Conservation (phyloP, 75 land plant genomes). For the Picea glauca region DNA sequence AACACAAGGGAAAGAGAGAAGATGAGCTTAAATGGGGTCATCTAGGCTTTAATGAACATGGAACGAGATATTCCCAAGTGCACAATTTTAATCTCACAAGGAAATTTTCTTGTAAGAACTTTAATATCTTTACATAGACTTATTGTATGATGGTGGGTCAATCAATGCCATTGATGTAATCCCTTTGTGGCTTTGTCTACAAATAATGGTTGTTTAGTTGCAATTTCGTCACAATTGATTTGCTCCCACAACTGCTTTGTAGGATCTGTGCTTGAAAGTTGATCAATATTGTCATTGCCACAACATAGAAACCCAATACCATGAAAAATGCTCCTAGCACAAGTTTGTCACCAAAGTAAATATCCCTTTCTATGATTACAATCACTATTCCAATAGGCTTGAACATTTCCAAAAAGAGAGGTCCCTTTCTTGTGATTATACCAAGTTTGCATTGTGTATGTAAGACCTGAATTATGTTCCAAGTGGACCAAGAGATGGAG, state of each 20-base stretch:
- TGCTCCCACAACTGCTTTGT: background rate
- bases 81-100: background rate
- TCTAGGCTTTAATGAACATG: too few species aligned
- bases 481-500: constrained; percentile 18
- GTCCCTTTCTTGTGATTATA: constrained; percentile 31
- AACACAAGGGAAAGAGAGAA: too few species aligned
- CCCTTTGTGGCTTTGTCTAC: background rate
- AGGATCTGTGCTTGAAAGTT: background rate
- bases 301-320: constrained; percentile 24
- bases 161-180: background rate
- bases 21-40: too few species aligned
- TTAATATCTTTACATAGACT: background rate
- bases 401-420: constrained; percentile 40
- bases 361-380: background rate
- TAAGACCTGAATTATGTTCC: constrained; percentile 43
- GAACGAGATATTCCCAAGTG: background rate
- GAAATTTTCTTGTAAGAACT: background rate
- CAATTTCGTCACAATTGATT: background rate
- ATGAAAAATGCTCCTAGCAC: background rate
- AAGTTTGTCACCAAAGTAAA: constrained; percentile 35
- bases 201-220: background rate
- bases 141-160: too few species aligned
- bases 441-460: constrained; percentile 32
- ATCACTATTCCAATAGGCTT: constrained; percentile 37
- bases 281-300: constrained; percentile 19